These are phyloP conservation scores for Malbranchea zuffiana DNA, from an alignment of 2,329 filamentous ascomycete species.

Conservation along the genomic window DNA sequence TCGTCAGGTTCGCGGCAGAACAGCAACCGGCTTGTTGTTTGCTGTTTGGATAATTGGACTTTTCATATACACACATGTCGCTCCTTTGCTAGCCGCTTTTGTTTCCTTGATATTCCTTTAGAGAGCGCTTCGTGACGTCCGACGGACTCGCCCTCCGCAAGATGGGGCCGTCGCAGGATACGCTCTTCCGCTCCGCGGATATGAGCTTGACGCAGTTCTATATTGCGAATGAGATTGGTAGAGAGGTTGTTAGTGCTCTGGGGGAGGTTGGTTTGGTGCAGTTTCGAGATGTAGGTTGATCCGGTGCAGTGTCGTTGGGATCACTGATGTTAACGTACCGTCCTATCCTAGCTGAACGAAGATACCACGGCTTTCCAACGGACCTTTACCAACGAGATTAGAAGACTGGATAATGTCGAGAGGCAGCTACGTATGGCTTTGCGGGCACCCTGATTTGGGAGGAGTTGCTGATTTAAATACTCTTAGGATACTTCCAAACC, in stretches of 20 bases:
- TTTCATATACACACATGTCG: background rate
- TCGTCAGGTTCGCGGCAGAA: too few species aligned
- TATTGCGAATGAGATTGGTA: conserved; percentile 96
- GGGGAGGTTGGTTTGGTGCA: conserved; percentile 94
- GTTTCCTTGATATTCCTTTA: too few species aligned
- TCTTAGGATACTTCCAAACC: conserved; percentile 72
- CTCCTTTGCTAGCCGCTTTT: background rate
- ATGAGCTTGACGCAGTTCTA: conserved; percentile 99
- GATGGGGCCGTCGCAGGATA: conserved; percentile 62
- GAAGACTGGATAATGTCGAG: conserved; percentile 94
- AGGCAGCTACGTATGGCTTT: conserved; percentile 76
- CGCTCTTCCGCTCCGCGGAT: conserved; percentile 98
- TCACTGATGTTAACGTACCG: conserved; percentile 19
- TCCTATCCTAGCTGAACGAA: conserved; percentile 62
- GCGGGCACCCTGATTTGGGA: background rate
- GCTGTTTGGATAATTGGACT: too few species aligned
- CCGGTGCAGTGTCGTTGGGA: too few species aligned
- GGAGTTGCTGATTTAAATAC: too few species aligned
- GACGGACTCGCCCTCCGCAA: conserved; percentile 15
- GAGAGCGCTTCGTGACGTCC: conserved; percentile 3
- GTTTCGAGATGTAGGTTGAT: conserved; percentile 75
- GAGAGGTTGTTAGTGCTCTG: conserved; percentile 91
- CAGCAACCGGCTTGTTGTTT: too few species aligned
- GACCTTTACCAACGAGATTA: conserved; percentile 95
- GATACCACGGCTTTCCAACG: conserved; percentile 90